A percentile compares a stretch with the other conserved stretches of the same genome.
phyloP scores from a whole-genome alignment of 2,329 filamentous ascomycete genomes.

The Podosphaera aphanis region DNA sequence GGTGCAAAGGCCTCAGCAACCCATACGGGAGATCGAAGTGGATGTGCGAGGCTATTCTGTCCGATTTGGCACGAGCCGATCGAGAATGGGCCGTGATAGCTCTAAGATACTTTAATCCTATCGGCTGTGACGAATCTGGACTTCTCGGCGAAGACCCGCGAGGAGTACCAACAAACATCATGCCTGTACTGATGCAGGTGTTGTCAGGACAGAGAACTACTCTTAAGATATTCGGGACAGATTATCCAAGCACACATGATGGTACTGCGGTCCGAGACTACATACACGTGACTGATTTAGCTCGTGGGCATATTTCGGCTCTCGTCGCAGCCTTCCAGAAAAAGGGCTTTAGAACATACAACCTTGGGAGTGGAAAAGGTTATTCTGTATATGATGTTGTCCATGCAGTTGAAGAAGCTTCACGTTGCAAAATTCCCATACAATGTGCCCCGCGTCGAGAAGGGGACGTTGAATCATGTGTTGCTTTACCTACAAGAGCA shows the following conservation, averaged over 20 bases:
- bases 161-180: constrained; percentile 36
- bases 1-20: constrained; percentile 33
- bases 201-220: constrained; percentile 28
- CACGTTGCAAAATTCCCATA: constrained; percentile 18
- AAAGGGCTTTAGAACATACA: constrained; percentile 22
- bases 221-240: constrained; percentile 37
- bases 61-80: constrained; percentile 35
- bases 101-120: constrained; percentile 44
- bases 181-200: constrained; percentile 39
- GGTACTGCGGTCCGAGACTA: constrained; percentile 45
- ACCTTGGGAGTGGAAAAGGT: constrained; percentile 23
- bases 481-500: constrained; percentile 20
- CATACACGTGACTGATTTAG: constrained; percentile 43
- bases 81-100: constrained; percentile 38
- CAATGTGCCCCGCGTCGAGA: constrained; percentile 18
- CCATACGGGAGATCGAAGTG: constrained; percentile 45
- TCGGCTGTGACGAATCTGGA: constrained; percentile 40
- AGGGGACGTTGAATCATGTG: constrained; percentile 23
- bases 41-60: constrained; percentile 42
- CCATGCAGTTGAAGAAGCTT: constrained; percentile 18
- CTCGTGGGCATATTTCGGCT: constrained; percentile 38
- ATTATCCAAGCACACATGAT: constrained; percentile 37
- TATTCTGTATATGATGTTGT: constrained; percentile 23
- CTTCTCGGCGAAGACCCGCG: constrained; percentile 40
- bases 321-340: constrained; percentile 15